Evolutionary conservation across 1,284 basidiomycete genomes (phyloP).

Genomic region (Cryptococcus sp.): DNA sequence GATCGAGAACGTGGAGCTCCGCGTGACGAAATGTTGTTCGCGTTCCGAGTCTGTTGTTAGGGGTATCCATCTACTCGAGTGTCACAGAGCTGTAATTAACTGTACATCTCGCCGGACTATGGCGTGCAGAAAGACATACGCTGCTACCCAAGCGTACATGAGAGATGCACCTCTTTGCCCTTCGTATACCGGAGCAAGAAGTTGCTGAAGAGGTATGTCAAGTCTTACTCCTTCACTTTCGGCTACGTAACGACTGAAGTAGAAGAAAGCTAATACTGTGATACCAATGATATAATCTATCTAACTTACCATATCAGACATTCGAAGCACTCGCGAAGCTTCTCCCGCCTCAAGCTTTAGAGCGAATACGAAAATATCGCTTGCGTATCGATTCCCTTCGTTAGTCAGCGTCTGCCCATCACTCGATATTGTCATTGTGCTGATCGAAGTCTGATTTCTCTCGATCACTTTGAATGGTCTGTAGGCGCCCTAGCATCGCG

Average conservation of each 20-base stretch:
- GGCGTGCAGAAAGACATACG: no score
- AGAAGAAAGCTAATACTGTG: no score
- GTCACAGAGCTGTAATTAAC: background rate
- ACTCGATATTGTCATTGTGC: background rate
- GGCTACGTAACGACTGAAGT: background rate
- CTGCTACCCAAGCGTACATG: background rate
- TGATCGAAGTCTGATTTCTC: no score
- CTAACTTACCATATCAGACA: no score
- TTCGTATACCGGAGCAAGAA: conserved; percentile 15
- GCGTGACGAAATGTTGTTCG: no score
- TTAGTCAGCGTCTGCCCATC: conserved; percentile 4
- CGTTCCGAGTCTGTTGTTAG: no score
- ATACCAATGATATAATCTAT: background rate
- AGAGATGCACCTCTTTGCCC: conserved; percentile 21
- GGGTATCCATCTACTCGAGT: background rate
- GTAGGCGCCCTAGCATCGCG: conserved; percentile 39
- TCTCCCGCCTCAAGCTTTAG: conserved; percentile 22
- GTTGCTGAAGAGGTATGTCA: conserved; percentile 14
- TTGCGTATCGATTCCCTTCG: conserved; percentile 34
- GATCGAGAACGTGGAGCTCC: no score
- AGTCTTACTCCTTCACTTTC: background rate
- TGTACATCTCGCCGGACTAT: no score
- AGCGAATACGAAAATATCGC: conserved; percentile 34
- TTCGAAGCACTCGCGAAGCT: background rate
- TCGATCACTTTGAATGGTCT: background rate